A percentile compares a stretch with the other conserved stretches of the same genome.
Evolutionary conservation across 331 rosid genomes (phyloP).

Genomic region (Quercus tomentella): DNA sequence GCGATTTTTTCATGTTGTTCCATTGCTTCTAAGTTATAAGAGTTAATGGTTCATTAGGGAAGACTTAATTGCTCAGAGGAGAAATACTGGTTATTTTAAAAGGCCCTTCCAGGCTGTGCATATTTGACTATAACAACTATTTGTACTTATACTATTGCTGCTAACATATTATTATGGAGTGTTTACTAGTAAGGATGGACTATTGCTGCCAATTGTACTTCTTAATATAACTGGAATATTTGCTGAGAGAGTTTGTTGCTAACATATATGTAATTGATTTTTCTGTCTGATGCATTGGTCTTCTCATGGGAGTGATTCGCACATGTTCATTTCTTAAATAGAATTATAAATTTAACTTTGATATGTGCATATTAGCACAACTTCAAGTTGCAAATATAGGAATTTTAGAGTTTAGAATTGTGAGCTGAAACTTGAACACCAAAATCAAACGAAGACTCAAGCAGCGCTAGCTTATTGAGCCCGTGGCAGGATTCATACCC

Average conservation of each 20-base stretch:
- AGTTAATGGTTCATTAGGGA: too few species aligned
- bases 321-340: neutral
- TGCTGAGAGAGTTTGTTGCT: neutral
- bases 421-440: neutral
- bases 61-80: too few species aligned
- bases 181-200: neutral
- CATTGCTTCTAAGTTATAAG: too few species aligned
- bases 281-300: neutral
- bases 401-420: neutral
- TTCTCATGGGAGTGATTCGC: neutral
- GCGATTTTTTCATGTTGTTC: neutral
- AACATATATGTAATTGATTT: neutral
- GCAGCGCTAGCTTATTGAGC: neutral
- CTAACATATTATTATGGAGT: neutral
- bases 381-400: neutral
- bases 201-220: neutral
- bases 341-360: neutral
- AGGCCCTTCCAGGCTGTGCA: too few species aligned
- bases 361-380: neutral
- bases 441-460: neutral
- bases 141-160: neutral
- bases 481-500: constrained; percentile 12
- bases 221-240: neutral
- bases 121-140: too few species aligned
- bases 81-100: too few species aligned